Evolutionary conservation across 306 rosid species (phyloP).

Genomic region (Glycyrrhiza uralensis): DNA sequence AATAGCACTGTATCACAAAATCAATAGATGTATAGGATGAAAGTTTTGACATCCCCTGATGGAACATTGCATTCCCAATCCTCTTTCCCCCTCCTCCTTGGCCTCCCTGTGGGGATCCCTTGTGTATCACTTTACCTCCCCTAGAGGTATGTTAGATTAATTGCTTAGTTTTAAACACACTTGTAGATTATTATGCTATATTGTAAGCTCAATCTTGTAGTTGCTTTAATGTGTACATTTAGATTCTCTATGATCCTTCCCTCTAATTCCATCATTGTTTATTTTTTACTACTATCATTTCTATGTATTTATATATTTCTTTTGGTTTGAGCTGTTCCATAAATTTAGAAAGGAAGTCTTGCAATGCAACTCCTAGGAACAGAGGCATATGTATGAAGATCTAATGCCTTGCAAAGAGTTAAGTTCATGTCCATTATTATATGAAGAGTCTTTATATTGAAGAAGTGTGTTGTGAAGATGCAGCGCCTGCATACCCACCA

Average conservation of each 20-base stretch:
- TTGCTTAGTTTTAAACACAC: constrained; percentile 3
- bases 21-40: too few species aligned
- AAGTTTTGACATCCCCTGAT: too few species aligned
- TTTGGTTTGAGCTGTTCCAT: constrained; percentile 41
- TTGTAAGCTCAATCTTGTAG: not conserved
- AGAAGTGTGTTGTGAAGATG: not conserved
- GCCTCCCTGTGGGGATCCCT: too few species aligned
- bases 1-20: too few species aligned
- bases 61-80: too few species aligned
- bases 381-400: constrained; percentile 88
- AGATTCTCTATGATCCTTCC: not conserved
- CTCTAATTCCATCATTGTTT: not conserved
- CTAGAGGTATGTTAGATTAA: not conserved
- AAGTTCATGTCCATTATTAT: constrained; percentile 34
- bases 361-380: constrained; percentile 80
- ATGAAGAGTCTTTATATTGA: not conserved
- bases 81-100: too few species aligned
- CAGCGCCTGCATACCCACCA: not conserved
- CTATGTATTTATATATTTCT: constrained; percentile 10
- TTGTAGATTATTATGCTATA: not conserved
- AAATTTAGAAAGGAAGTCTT: constrained; percentile 91
- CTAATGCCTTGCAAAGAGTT: constrained; percentile 85
- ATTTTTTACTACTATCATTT: not conserved
- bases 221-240: not conserved
- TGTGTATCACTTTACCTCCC: too few species aligned